Base-by-base conservation (phyloP, 2,329 filamentous ascomycete genomes). In the Mycosphaerella arachidis region DNA sequence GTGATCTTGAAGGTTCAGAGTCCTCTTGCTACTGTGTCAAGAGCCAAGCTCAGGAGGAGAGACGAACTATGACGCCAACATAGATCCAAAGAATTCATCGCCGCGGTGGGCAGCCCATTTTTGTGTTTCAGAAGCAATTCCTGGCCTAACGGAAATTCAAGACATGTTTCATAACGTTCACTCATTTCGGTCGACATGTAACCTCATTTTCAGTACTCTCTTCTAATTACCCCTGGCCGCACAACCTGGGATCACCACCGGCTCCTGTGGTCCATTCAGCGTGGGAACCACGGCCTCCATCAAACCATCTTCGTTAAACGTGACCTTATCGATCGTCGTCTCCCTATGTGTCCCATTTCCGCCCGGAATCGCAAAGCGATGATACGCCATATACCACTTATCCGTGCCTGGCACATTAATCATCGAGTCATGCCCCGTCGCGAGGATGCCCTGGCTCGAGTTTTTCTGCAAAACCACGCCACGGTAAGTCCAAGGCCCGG, bases 301-400 rank as follows among this genome's bases (percentile, higher is more conserved):
- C 46, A 79, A 77, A 16, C 58, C 65, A 0, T 73, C 64, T 4
- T 58, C 29, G 51, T 78, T 72, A 52, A 81, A 78, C 1, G 66
- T 70, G 16, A 81, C 40, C 7, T 63, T 62, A 51, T 81, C 79
- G 46, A 81, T 75, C 0, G 77, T 76, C 1, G 73, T 75, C 71
- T 81, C 78, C 0, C 78, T 66, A 52, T 74, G 69, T 2, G 74
- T 79, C 0, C 78, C 79, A 58, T 78, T 72, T 0, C 80, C 79
- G 45, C 71, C 68, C 0, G 79, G 79, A 31, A 81, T 80, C 3
- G 66, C 70, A 58, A 81, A 81, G 1, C 79, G 74, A 61, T 81
- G 79, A 53, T 81, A 81, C 0, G 74, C 78, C 33, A 82, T 80
- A 59, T 79, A 80, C 79, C 79, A 81, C 27, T 80, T 73, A 61